These are phyloP conservation scores for Curvularia eragrostidis DNA, from an alignment of 2,329 filamentous ascomycete species.

Conservation along the genomic window DNA sequence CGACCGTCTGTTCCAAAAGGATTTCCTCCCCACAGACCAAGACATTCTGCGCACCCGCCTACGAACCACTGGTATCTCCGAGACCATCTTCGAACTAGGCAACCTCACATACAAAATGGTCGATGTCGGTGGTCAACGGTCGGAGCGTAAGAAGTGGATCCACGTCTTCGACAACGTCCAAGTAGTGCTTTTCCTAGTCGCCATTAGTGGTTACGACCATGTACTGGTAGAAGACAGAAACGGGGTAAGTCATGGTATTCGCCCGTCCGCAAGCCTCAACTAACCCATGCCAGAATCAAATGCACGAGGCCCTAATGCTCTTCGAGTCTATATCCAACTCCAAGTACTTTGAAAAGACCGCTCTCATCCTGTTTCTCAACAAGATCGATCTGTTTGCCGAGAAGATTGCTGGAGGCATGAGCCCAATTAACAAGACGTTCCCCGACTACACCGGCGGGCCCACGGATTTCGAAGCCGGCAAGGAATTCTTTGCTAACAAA, in stretches of 20 bases:
- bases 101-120: constrained; percentile 97
- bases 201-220: constrained; percentile 95
- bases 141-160: constrained; percentile 99
- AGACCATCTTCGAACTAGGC: constrained; percentile 90
- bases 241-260: constrained; percentile 68
- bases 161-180: constrained; percentile 97
- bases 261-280: constrained; percentile 4
- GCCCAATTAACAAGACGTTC: constrained; percentile 58
- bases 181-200: constrained; percentile 89
- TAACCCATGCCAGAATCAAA: constrained; percentile 56
- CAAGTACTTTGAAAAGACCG: constrained; percentile 60
- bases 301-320: constrained; percentile 62
- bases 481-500: constrained; percentile 60
- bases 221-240: constrained; percentile 96
- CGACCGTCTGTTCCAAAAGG: constrained; percentile 67
- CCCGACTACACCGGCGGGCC: constrained; percentile 56
- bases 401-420: constrained; percentile 56
- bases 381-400: constrained; percentile 61
- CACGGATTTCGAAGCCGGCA: constrained; percentile 56
- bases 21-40: constrained; percentile 90
- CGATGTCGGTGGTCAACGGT: constrained; percentile 93
- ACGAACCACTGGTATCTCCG: constrained; percentile 93
- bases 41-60: constrained; percentile 90
- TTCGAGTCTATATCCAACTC: constrained; percentile 62
- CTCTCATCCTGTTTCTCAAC: constrained; percentile 61